Base-by-base conservation (phyloP, 352 stramenopile genomes). In the Phytophthora fragariae region DNA sequence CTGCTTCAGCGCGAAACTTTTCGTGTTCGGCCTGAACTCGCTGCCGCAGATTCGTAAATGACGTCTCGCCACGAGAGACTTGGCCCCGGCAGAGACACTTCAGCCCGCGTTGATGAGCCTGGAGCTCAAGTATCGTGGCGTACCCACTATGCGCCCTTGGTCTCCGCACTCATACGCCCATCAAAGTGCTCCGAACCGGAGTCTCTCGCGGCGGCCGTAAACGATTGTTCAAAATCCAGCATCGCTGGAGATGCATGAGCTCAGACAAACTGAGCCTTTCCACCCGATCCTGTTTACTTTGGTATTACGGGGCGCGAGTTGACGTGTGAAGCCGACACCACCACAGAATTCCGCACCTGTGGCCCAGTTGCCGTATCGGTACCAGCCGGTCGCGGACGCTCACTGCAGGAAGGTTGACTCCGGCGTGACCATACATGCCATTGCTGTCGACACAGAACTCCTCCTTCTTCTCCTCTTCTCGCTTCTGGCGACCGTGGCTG, bases 1-100 rank as follows among this genome's bases (percentile, higher is more conserved):
- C 5, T 39, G 31, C n/a, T 58, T 72, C 35, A 41, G 35, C 35
- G 4, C 35, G 35, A 41, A 41, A 41, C 10, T 68, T 63, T 72
- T 63, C 41, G 57, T 49, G 55, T 62, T 61, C 53, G 60, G 53
- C 17, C n/a, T 47, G 58, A 35, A 65, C 59, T 80, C 64, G 65
- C 65, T 77, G 61, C 60, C 59, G 69, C 73, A 72, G 35, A 77
- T 75, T 80, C 49, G 55, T 68, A 54, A 80, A 72, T 80, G 73
- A 68, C 14, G 37, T 62, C 57, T 27, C 24, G 24, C 24, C 35
- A 57, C 35, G 52, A 70, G 53, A 73, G 73, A 76, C 62, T 76
- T 57, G 60, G 7, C 8, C 58, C 47, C 54, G 73, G 69, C 69
- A 77, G 73, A 80, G 64, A 77, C 64, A 67, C 73, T 72, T 72